These are phyloP conservation scores for Salix viminalis DNA, from an alignment of 345 rosid species.

Conservation along the genomic window DNA sequence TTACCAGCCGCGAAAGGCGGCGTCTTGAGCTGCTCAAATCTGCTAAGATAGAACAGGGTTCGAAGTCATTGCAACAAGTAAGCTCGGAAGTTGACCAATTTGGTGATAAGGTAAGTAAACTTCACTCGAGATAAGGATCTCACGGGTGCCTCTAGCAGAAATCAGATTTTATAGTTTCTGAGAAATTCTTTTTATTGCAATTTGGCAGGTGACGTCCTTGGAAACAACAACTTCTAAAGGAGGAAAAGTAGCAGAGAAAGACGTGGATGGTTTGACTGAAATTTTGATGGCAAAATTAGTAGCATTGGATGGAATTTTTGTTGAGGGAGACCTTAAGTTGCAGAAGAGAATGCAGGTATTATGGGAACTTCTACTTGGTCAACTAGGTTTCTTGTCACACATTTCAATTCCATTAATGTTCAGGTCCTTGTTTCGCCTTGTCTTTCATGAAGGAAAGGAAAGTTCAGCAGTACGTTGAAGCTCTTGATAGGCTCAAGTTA, in stretches of 20 bases:
- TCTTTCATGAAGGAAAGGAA: slow-evolving; percentile 19
- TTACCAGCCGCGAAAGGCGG: slow-evolving; percentile 23
- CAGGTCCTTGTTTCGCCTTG: background rate
- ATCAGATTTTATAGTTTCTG: background rate
- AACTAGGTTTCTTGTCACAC: background rate
- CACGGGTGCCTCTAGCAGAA: background rate
- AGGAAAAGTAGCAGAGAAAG: slow-evolving; percentile 10
- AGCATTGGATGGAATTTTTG: slow-evolving; percentile 20
- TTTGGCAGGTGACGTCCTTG: slow-evolving; percentile 18
- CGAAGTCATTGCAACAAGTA: slow-evolving; percentile 16
- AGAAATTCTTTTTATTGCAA: background rate
- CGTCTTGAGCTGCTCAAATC: slow-evolving; percentile 24
- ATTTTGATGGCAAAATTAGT: slow-evolving; percentile 22
- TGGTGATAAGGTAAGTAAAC: slow-evolving; percentile 13
- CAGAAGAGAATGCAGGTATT: slow-evolving; percentile 26
- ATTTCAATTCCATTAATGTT: background rate
- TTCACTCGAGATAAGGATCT: background rate
- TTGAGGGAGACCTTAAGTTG: slow-evolving; percentile 16
- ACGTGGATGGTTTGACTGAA: slow-evolving; percentile 17
- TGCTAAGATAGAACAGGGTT: slow-evolving; percentile 21
- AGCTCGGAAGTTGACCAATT: slow-evolving; percentile 21
- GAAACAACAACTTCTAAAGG: slow-evolving; percentile 10
- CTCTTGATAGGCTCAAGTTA: slow-evolving; percentile 22
- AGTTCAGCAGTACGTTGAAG: slow-evolving; percentile 20
- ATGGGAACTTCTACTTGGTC: background rate